Conservation (phyloP, 2,329 filamentous ascomycete species). For the Nothomitra cinnamomea region DNA sequence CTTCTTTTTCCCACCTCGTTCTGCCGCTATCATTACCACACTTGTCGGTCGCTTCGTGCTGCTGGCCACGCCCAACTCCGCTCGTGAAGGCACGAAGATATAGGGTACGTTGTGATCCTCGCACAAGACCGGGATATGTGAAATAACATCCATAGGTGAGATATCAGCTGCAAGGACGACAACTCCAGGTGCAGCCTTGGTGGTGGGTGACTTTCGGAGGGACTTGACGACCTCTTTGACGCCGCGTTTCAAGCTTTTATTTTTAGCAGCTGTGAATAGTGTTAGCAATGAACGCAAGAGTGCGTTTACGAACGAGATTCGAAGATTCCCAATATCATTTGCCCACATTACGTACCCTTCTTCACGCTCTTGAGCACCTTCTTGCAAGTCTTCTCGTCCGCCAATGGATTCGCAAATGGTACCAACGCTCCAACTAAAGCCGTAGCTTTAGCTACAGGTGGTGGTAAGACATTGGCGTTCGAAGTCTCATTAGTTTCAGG, state of each 20-base stretch:
- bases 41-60: conserved; percentile 92
- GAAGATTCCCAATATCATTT: neutral
- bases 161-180: conserved; percentile 94
- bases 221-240: conserved; percentile 99
- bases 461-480: conserved; percentile 4
- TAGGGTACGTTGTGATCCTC: conserved; percentile 97
- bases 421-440: conserved; percentile 39
- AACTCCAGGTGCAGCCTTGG: conserved; percentile 52
- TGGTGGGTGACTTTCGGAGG: conserved; percentile 73
- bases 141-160: conserved; percentile 96
- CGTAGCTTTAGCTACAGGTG: conserved; percentile 7
- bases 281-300: neutral
- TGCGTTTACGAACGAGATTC: neutral
- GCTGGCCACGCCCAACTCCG: conserved; percentile 83
- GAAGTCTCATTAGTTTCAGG: conserved; percentile 20
- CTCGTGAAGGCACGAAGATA: conserved; percentile 82
- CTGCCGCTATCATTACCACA: conserved; percentile 66
- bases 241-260: conserved; percentile 89
- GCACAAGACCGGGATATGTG: conserved; percentile 91
- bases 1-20: conserved; percentile 33
- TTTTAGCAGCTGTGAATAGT: conserved; percentile 60
- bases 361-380: conserved; percentile 49
- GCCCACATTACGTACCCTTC: conserved; percentile 28
- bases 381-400: conserved; percentile 57
- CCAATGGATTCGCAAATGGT: conserved; percentile 67